Percentiles rank a stretch among this genome's conserved stretches.
Conservation (phyloP, 2,329 filamentous ascomycete species). For the Cadophora gregata region DNA sequence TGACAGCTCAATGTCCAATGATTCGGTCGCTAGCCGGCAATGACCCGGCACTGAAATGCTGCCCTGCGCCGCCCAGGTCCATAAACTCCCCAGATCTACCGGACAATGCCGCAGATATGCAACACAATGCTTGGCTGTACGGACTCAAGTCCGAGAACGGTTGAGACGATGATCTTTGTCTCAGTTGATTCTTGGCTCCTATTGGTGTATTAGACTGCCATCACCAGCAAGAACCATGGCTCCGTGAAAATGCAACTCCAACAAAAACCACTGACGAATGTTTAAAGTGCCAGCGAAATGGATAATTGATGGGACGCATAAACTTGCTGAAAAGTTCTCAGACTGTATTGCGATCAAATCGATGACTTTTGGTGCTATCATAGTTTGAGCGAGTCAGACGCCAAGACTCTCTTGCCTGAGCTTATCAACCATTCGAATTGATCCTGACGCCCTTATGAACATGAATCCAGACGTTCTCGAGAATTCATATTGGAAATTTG, state of each 20-base stretch:
- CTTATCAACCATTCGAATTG: neutral
- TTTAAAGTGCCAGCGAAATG: too few species aligned
- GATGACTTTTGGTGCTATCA: too few species aligned
- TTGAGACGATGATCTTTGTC: neutral
- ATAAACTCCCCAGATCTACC: slow-evolving; percentile 12
- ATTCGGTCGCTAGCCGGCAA: slow-evolving; percentile 11
- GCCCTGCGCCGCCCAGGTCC: slow-evolving; percentile 7
- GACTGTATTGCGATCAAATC: too few species aligned
- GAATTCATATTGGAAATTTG: slow-evolving; percentile 3
- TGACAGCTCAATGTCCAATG: neutral
- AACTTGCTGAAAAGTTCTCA: too few species aligned
- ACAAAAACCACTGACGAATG: neutral
- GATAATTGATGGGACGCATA: too few species aligned
- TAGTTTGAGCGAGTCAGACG: neutral
- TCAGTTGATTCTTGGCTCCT: slow-evolving; percentile 4
- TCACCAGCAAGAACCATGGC: neutral
- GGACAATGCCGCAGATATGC: neutral
- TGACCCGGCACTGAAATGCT: slow-evolving; percentile 9
- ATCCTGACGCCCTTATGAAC: neutral
- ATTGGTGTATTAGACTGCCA: neutral
- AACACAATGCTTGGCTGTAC: slow-evolving; percentile 1
- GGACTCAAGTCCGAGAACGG: neutral
- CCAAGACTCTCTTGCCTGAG: neutral
- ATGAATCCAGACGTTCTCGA: neutral
- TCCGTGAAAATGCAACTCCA: neutral